Conservation (phyloP, 1,284 basidiomycete species). For the Spongispora temasekensis region DNA sequence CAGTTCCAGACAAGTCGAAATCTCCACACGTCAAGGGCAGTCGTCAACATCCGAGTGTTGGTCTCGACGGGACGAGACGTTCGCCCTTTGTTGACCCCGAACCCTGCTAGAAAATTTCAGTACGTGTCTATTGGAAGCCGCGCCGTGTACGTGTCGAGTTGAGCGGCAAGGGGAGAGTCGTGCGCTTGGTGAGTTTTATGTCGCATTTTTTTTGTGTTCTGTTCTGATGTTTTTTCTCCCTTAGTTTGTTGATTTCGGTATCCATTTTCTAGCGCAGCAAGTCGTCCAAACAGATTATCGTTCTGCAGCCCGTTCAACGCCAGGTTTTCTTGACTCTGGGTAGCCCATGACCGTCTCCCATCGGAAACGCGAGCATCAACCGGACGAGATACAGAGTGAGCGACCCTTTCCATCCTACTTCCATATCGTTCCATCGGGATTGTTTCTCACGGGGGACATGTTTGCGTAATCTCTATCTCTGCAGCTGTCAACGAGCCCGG, state of each 20-base stretch:
- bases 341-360: constrained; percentile 72
- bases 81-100: neutral
- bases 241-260: too few relatives aligned
- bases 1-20: neutral
- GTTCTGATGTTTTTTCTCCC: neutral
- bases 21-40: neutral
- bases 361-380: constrained; percentile 68
- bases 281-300: neutral
- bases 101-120: neutral
- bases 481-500: constrained; percentile 77
- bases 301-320: neutral
- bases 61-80: neutral
- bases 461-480: constrained; percentile 40
- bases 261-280: neutral
- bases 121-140: neutral
- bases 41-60: neutral
- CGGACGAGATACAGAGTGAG: constrained; percentile 76
- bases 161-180: neutral
- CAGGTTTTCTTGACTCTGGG: neutral
- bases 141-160: neutral
- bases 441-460: constrained; percentile 41
- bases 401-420: constrained; percentile 25
- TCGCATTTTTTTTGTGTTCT: neutral
- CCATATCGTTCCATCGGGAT: constrained; percentile 19
- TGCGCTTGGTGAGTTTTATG: constrained; percentile 6